Evolutionary conservation across 345 rosid species (phyloP), one percentile per base, ranked within the genome.

Genomic region (Trapa incisa): DNA sequence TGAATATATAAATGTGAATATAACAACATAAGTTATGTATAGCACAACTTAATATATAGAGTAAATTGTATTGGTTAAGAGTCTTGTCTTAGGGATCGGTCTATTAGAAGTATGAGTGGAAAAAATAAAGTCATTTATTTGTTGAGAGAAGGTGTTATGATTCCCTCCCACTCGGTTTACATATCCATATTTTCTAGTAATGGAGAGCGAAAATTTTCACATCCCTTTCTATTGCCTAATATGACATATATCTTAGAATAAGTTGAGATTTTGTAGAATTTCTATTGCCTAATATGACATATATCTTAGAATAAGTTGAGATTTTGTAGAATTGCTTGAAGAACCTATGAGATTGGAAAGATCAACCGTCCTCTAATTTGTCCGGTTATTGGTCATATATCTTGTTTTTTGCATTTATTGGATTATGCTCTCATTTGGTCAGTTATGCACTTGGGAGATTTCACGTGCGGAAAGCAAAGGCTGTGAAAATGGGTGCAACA

Each of bases 151-250:
- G 82, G 79, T 80, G 83, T 45, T 65, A 75, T 74, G 74, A 68
- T 57, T 78, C 76, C 84, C 78, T 82, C 84, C 77, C 50, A 71
- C 61, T 75, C 64, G 70, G 83, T 75, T 73, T 67, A 73, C 63
- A 75, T 73, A 75, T 73, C 75, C 70, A 82, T 68, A 35, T 60
- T 70, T 77, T 60, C 29, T 79, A 81, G 85, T 78, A 79, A 81
- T 71, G 85, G 56, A 70, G 67, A 77, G 71, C 69, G 58, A 65
- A 71, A 77, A 75, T 69, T 71, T 64, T 58, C 64, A 68, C 75
- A 77, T 77, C 81, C 67, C 43, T 75, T 66, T 79, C 81, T 68
- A 68, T 68, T 74, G 74, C 83, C 42, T 39, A 80, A 74, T 76
- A 57, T 72, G 69, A 72, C 71, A 6, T 53, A 64, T 73, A 75